Evolutionary conservation across 2,329 filamentous ascomycete genomes (phyloP).

Genomic region (Hymenoscyphus albidus): DNA sequence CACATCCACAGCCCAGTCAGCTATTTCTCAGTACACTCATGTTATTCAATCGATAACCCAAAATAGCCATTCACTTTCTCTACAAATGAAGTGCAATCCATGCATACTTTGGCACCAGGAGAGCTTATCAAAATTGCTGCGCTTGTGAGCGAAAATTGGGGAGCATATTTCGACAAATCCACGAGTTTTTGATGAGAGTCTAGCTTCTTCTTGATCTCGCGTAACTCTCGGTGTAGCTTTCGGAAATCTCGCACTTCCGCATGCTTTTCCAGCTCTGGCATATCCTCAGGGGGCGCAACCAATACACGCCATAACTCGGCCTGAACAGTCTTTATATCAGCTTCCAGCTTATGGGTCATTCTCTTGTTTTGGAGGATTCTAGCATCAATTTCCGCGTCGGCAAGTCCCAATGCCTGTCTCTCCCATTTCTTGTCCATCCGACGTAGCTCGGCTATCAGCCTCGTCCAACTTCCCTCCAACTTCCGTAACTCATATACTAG

Average conservation of each 20-base stretch:
- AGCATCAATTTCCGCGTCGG: neutral
- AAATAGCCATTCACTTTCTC: neutral
- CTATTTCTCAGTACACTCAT: neutral
- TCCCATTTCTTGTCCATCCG: conserved; percentile 1
- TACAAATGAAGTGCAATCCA: neutral
- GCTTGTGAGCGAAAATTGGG: neutral
- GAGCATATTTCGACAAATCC: neutral
- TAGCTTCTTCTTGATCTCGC: neutral
- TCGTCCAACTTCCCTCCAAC: neutral
- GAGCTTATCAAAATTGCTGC: neutral
- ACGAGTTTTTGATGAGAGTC: neutral
- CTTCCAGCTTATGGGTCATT: neutral
- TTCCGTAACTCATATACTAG: neutral
- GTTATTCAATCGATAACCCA: neutral
- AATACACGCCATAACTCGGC: neutral
- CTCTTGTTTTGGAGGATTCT: neutral
- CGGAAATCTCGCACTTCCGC: neutral
- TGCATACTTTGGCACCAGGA: neutral
- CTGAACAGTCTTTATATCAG: neutral
- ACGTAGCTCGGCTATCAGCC: neutral
- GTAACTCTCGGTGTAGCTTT: neutral
- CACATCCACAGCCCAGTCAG: neutral
- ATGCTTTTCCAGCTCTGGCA: neutral
- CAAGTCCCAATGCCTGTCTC: neutral
- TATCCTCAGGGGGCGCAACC: neutral